Evolutionary conservation across 345 rosid genomes (phyloP), one percentile per base, ranked within the genome.

Genomic region (Rhodamnia rubescens): DNA sequence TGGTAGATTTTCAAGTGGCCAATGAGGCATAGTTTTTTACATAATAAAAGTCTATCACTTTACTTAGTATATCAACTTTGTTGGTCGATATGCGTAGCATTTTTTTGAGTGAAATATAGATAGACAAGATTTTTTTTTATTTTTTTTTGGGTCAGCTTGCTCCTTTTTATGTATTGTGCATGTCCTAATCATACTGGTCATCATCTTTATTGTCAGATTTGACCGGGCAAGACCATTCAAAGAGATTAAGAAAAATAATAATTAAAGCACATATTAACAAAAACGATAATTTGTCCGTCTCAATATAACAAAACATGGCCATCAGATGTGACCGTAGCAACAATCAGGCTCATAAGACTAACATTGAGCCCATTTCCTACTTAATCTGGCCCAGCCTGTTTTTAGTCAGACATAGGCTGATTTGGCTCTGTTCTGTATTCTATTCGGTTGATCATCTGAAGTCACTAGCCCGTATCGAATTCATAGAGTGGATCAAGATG

Each of bases 241-340:
- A 11, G 64, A 24, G 32, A 58, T 58, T 58, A 11, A 58, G 24
- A 5, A 26, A 2, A 24, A 26, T 7, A 5, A 26, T 4, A 7
- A 32, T n/a, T n/a, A n/a, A 58, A 58, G 69, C 16, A n/a, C 2
- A n/a, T 0, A n/a, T 0, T n/a, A 2, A n/a, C 15, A n/a, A 58
- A n/a, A 7, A 58, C 18, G 1, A n/a, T 6, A 0, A 2, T 58
- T 58, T 26, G 15, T 58, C 32, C 29, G 0, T 58, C 64, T 58
- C 0, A 58, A 11, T 26, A 3, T 26, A 11, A 58, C 11, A 26
- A 26, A 26, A 26, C 64, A 26, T 26, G 36, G 69, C 18, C 32
- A 12, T 0, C 16, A 58, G 6, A n/a, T n/a, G 11, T 58, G 69
- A 11, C 16, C 16, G 11, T n/a, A 11, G 26, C 11, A 26, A 26